Percentiles rank a stretch among this genome's conserved stretches.
phyloP scores from a whole-genome alignment of 805 yeast species.

The Osmozyma mogii region DNA sequence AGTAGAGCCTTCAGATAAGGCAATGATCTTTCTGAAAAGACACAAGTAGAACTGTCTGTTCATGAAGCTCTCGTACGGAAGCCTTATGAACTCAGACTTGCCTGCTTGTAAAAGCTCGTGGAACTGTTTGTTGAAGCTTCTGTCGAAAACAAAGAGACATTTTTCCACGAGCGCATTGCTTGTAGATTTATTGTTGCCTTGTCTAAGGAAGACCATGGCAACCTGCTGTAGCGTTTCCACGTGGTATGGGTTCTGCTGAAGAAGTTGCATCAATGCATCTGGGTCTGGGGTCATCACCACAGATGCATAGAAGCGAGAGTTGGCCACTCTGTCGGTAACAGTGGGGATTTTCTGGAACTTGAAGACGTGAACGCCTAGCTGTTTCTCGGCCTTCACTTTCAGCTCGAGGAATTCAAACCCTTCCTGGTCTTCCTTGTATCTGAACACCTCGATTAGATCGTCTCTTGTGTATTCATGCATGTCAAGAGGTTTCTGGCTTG shows the following conservation, averaged over 20 bases:
- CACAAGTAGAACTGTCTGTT: slow-evolving; percentile 74
- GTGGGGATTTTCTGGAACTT: slow-evolving; percentile 37
- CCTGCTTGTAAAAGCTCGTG: slow-evolving; percentile 37
- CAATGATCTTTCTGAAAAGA: slow-evolving; percentile 61
- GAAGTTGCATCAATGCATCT: slow-evolving; percentile 53
- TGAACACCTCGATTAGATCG: slow-evolving; percentile 29
- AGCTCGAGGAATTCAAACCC: slow-evolving; percentile 19
- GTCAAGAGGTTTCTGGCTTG: slow-evolving; percentile 47
- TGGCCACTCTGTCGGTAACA: slow-evolving; percentile 29
- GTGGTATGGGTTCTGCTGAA: slow-evolving; percentile 64
- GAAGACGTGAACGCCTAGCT: slow-evolving; percentile 47
- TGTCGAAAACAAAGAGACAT: slow-evolving; percentile 71
- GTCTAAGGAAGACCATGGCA: slow-evolving; percentile 64
- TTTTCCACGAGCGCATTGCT: slow-evolving; percentile 71
- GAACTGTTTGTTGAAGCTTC: slow-evolving; percentile 57
- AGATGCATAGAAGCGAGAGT: slow-evolving; percentile 50
- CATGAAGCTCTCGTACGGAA: slow-evolving; percentile 68
- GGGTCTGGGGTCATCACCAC: slow-evolving; percentile 74
- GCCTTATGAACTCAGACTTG: slow-evolving; percentile 49
- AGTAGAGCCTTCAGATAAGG: slow-evolving; percentile 70
- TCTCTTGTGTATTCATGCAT: slow-evolving; percentile 46
- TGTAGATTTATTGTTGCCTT: slow-evolving; percentile 62
- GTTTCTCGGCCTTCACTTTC: slow-evolving; percentile 24
- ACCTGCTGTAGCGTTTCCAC: slow-evolving; percentile 73
- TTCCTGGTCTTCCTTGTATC: slow-evolving; percentile 27